A percentile compares a stretch with the other conserved stretches of the same genome.
Evolutionary conservation across 2,329 filamentous ascomycete genomes (phyloP).

Genomic region (Penicillium sp.): DNA sequence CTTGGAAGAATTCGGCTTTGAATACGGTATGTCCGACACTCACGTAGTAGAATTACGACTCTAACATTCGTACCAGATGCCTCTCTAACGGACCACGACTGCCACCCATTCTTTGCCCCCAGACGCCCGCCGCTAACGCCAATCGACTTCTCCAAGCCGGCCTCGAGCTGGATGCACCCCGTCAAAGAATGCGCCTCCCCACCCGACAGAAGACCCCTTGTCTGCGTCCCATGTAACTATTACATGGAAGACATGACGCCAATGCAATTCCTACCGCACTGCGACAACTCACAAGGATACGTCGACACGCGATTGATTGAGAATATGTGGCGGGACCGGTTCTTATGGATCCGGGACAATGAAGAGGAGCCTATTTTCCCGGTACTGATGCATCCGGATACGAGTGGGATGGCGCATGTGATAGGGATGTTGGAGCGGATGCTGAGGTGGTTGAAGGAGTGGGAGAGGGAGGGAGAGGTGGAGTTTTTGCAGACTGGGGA

Average conservation of each 20-base stretch:
- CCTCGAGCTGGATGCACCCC: conserved; percentile 47
- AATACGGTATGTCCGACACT: conserved; percentile 34
- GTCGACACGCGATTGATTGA: conserved; percentile 58
- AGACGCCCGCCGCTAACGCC: conserved; percentile 35
- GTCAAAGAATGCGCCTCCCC: conserved; percentile 23
- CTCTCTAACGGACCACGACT: conserved; percentile 45
- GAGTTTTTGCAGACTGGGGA: conserved; percentile 33
- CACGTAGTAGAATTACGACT: background rate
- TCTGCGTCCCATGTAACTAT: conserved; percentile 47
- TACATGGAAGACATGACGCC: conserved; percentile 50
- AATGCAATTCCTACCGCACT: conserved; percentile 45
- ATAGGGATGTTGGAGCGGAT: conserved; percentile 58
- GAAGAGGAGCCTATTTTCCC: conserved; percentile 48
- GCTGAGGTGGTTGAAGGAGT: conserved; percentile 49
- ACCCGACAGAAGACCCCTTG: conserved; percentile 31
- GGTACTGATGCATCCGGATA: conserved; percentile 58
- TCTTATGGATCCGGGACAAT: conserved; percentile 55
- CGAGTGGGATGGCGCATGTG: conserved; percentile 60
- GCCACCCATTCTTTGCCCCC: conserved; percentile 42
- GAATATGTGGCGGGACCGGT: conserved; percentile 61
- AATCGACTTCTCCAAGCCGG: conserved; percentile 43
- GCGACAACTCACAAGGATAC: conserved; percentile 56
- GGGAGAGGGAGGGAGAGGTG: conserved; percentile 29
- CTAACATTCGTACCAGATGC: conserved; percentile 28
- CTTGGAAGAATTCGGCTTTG: conserved; percentile 42